Base-by-base conservation (phyloP, 2,329 filamentous ascomycete genomes). In the Colletotrichum graminicola region DNA sequence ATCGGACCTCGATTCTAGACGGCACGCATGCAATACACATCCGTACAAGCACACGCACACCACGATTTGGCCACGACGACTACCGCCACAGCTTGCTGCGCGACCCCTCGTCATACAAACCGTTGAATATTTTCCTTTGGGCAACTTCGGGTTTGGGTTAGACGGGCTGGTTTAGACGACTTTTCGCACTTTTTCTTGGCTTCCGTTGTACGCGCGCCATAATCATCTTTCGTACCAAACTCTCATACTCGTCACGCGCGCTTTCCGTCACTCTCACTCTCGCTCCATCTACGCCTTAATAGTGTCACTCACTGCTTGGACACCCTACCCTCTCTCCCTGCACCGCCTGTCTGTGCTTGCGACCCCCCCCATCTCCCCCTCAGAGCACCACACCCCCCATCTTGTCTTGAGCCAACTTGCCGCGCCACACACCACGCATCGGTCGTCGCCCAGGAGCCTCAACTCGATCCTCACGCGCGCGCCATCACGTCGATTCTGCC, bases 91-190 rank as follows among this genome's bases (percentile, higher is more conserved):
- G 67, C 45, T 66, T 59, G 56, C 66, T 63, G 66, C 57, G 72
- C 70, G 63, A 64, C 55, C 55, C 62, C 51, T 47, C 70, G 47
- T 67, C 72, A 49, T 39, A 68, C 72, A 64, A 23, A 45, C 56
- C 69, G 64, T 75, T 76, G 72, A 77, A 72, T 73, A 67, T 71
- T 72, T 62, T 74, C 74, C 72, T 78, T 80, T 77, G 76, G 76
- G 76, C 76, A 65, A 41, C 43, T 62, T 62, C 66, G 45, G 66
- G n/a, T 77, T 76, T 78, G 78, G 78, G 75, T 80, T 82, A 82
- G 80, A 82, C 79, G 79, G 78, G 76, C 78, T 77, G 80, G 77
- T 80, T 81, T 82, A 82, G 81, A 82, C 78, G 77, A 65, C 55
- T 51, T 55, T 57, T 56, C 43, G 55, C 67, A 62, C 67, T 73